Evolutionary conservation across 495 filamentous ascomycete genomes (phyloP), one percentile per base, ranked within the genome.

Genomic region (Eremomyces bilateralis): DNA sequence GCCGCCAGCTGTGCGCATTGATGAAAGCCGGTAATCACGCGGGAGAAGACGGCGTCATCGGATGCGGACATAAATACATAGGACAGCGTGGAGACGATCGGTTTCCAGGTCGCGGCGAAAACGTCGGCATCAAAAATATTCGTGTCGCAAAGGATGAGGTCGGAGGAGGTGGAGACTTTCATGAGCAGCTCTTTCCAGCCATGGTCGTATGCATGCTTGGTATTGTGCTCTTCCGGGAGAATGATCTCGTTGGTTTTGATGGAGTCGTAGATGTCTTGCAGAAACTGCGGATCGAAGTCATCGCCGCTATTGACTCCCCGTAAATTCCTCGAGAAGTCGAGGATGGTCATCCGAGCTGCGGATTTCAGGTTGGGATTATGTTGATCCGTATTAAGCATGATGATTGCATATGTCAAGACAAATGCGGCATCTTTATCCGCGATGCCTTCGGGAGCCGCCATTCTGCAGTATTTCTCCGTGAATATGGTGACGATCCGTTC

Each of bases 11-110:
- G 74, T 19, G 88, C 83, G 48, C 88, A 94, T 50, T 99, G 85
- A 48, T 91, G 79, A 50, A 95, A 95, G 2, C 90, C 88, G 30
- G 79, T 76, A 30, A 93, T 79, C 15, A 99, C 76, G 29, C 88
- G 69, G 13, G 77, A 80, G 49, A 91, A 99, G 10, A 99, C 88
- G 8, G 85, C 82, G 55, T 99, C 90, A 44, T 99, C 88, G 2
- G 84, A 91, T 21, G 88, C 88, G 31, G 88, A 95, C 76, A 95
- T 84, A 56, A 99, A 99, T 12, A 95, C 88, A 49, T 94, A 99
- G 2, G 85, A 88, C 27, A 99, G 61, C 1, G 90, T 94, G 12
- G 90, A 81, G 10, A 99, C 65, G 39, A 95, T 77, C 4, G 88
- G 81, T 53, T 73, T 83, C 88, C 88, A 99, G 3, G 83, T 92